Conservation (phyloP, 768 basidiomycete genomes). For the Rhizopogon vulgaris region DNA sequence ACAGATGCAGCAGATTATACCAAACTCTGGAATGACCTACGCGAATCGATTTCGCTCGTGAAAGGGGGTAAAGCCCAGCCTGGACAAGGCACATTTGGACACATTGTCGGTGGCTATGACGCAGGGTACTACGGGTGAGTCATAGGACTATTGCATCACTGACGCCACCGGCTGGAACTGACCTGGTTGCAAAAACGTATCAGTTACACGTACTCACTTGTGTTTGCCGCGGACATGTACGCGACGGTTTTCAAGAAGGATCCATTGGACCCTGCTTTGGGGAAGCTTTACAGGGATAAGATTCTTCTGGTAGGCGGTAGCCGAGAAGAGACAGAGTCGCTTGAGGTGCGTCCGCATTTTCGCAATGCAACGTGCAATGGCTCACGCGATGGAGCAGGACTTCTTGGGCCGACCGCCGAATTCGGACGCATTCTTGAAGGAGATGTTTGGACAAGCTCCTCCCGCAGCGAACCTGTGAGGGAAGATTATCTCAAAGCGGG, state of each 20-base stretch:
- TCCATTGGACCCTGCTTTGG: constrained; percentile 64
- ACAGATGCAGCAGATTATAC: constrained; percentile 66
- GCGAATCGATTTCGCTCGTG: constrained; percentile 65
- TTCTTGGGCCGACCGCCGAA: constrained; percentile 76
- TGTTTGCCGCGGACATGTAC: constrained; percentile 56
- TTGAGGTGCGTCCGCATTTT: constrained; percentile 44
- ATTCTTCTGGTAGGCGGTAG: constrained; percentile 73
- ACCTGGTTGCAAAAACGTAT: neutral
- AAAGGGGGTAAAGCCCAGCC: constrained; percentile 52
- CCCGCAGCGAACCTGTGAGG: constrained; percentile 29
- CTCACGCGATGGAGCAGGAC: constrained; percentile 36
- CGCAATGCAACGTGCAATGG: neutral
- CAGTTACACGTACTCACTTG: constrained; percentile 69
- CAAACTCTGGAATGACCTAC: constrained; percentile 69
- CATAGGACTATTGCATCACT: neutral
- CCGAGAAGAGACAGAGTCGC: constrained; percentile 73
- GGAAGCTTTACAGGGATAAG: constrained; percentile 65
- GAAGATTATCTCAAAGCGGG: no score
- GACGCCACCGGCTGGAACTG: neutral
- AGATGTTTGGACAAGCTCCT: constrained; percentile 49
- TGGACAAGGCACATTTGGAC: constrained; percentile 72
- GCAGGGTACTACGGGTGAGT: constrained; percentile 48
- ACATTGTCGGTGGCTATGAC: constrained; percentile 72
- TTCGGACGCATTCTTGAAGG: constrained; percentile 67
- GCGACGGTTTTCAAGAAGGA: constrained; percentile 76